Evolutionary conservation across 176 grass and related monocot species (phyloP), one percentile per base, ranked within the genome.

Genomic region (Tuctoria greenei): DNA sequence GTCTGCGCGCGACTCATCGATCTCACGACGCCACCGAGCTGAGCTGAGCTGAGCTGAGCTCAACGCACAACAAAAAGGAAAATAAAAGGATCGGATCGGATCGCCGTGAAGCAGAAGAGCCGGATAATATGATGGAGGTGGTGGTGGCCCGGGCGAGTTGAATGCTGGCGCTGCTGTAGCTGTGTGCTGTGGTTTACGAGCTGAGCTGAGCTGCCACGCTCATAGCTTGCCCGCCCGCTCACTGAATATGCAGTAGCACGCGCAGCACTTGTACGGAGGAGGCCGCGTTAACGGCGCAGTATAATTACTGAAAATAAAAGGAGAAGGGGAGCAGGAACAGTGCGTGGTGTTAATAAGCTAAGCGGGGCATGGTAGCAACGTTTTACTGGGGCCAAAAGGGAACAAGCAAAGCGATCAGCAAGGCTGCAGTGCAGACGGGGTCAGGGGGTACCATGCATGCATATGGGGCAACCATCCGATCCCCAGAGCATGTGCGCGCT

Each of bases 1-100:
- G 70, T 43, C 64, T 80, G 81, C 47, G 65, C 84, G 71, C 86
- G 86, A 36, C 86, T 88, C 86, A 88, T 88, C 23, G 4, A 1
- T 44, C 74, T 24, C 35, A 64, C 51, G 20, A 37, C 25, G 47
- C 8, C 0, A 6, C 71, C 35, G 1, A 41, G 39, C 72, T 20
- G 72, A 34, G 59, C 66, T 62, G 28, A 8, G 18, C 25, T 4
- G 25, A 49, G 15, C 9, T 8, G 25, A 31, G 24, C 10, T 58
- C n/a, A n/a, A 13, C 3, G 59, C 20, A n/a, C 41, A 23, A 6
- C 9, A 62, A 21, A 18, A 9, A 16, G 10, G 10, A 0, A 49
- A 14, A 49, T 1, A 13, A 11, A 57, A 25, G 54, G 51, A 23
- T 23, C 49, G 50, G 52, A 56, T 56, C 55, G 20, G n/a, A 66